Percentiles rank a stretch among this genome's conserved stretches.
These are phyloP conservation scores for Eucalyptus dawsonii DNA, from an alignment of 345 rosid genomes.

Conservation along the genomic window DNA sequence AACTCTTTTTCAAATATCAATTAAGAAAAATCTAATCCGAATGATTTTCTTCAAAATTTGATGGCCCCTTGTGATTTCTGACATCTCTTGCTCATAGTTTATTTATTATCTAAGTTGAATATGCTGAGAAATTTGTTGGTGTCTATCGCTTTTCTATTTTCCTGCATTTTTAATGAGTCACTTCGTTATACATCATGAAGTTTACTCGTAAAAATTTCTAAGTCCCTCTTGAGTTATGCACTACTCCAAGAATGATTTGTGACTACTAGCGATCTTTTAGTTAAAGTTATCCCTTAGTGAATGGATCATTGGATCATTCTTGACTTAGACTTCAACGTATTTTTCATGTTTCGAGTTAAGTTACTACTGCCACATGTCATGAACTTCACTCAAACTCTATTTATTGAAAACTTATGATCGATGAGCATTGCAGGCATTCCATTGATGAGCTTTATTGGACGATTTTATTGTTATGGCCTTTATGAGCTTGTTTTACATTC, in stretches of 20 bases:
- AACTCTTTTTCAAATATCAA: too few species aligned
- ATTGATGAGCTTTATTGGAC: not conserved
- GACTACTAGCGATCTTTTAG: too few species aligned
- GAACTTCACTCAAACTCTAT: not conserved
- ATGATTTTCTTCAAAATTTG: not conserved
- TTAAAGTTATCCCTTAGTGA: not conserved
- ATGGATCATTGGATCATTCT: not conserved
- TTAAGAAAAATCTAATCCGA: too few species aligned
- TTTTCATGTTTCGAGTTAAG: not conserved
- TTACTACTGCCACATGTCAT: not conserved
- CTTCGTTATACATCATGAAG: not conserved
- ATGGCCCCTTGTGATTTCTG: not conserved
- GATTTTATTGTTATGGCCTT: not conserved
- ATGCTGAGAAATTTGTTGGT: not conserved
- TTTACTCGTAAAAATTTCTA: too few species aligned
- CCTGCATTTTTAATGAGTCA: not conserved
- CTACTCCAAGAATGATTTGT: not conserved
- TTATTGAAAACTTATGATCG: too few species aligned
- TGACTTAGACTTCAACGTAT: not conserved
- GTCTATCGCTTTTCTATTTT: not conserved
- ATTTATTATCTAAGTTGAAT: not conserved
- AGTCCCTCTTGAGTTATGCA: not conserved
- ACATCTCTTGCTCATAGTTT: not conserved
- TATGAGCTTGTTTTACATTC: too few species aligned
- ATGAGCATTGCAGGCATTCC: not conserved